These are phyloP conservation scores for Crithidia expoeki DNA, from an alignment of 208 protist species.

Conservation along the genomic window DNA sequence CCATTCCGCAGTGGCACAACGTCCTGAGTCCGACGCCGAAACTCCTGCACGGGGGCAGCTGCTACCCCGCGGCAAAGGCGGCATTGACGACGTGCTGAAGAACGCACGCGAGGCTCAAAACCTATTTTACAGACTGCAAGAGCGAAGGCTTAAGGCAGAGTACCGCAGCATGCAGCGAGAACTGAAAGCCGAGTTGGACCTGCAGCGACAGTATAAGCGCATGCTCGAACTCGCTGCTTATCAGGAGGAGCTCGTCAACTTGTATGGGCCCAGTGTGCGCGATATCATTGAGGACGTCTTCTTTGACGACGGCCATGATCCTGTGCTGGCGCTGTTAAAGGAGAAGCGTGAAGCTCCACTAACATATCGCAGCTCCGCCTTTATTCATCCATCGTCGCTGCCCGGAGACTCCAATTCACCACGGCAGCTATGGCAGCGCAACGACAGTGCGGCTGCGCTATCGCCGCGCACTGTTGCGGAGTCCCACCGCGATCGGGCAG, in stretches of 20 bases:
- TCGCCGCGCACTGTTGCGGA: neutral
- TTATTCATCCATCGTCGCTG: neutral
- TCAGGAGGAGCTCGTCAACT: conserved; percentile 63
- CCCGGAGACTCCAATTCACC: neutral
- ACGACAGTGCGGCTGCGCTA: neutral
- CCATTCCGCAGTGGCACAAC: neutral
- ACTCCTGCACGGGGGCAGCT: conserved; percentile 32
- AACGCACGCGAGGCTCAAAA: conserved; percentile 41
- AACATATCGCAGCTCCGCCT: neutral
- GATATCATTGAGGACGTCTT: conserved; percentile 53
- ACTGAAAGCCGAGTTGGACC: conserved; percentile 46
- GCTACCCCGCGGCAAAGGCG: conserved; percentile 46
- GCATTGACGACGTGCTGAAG: conserved; percentile 56
- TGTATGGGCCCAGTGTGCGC: conserved; percentile 53
- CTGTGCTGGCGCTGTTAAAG: conserved; percentile 20
- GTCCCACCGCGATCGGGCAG: neutral
- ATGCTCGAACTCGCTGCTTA: conserved; percentile 42
- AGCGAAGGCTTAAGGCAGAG: conserved; percentile 38
- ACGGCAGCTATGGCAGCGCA: conserved; percentile 9
- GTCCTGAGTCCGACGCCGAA: neutral
- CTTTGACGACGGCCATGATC: conserved; percentile 40
- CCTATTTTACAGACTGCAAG: conserved; percentile 42
- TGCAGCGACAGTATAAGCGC: conserved; percentile 47
- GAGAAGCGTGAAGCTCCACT: conserved; percentile 10
- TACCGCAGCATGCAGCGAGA: conserved; percentile 25